Conservation (phyloP, 352 stramenopile genomes). For the Peronospora belbahrii region DNA sequence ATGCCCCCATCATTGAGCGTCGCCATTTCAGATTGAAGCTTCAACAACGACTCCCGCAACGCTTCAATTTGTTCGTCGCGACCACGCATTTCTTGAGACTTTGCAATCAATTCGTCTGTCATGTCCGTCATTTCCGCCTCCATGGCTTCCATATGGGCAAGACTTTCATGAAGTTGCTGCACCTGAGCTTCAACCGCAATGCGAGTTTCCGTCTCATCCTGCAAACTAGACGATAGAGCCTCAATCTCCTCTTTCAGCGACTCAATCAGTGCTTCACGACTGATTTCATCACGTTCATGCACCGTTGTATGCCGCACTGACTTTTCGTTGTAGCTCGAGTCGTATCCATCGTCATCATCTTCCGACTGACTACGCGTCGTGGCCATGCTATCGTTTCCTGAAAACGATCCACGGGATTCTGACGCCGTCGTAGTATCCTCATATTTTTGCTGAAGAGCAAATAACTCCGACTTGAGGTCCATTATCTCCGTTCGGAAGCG, state of each 20-base stretch:
- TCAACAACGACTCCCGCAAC: conserved; percentile 34
- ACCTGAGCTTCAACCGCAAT: conserved; percentile 47
- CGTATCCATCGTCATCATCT: conserved; percentile 30
- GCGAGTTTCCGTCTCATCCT: conserved; percentile 61
- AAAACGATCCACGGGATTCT: conserved; percentile 18
- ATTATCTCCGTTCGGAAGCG: conserved; percentile 78
- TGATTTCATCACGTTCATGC: conserved; percentile 52
- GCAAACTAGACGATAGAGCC: conserved; percentile 41
- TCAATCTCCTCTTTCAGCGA: conserved; percentile 61
- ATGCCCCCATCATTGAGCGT: conserved; percentile 40
- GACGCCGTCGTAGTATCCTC: conserved; percentile 20
- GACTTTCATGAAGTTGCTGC: conserved; percentile 44
- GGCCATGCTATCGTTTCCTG: conserved; percentile 27
- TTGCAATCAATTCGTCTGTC: conserved; percentile 70
- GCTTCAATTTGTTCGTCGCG: conserved; percentile 57
- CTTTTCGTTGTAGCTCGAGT: conserved; percentile 30
- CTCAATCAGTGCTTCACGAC: conserved; percentile 60
- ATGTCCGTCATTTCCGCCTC: conserved; percentile 70
- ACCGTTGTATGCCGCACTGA: conserved; percentile 40
- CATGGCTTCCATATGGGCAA: conserved; percentile 65
- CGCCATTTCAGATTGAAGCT: conserved; percentile 42
- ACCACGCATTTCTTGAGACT: conserved; percentile 58
- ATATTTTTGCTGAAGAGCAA: conserved; percentile 58
- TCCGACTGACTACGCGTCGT: conserved; percentile 23
- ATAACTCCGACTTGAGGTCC: conserved; percentile 82